phyloP scores from a whole-genome alignment of 495 filamentous ascomycete species.

The Tuber calosporum region DNA sequence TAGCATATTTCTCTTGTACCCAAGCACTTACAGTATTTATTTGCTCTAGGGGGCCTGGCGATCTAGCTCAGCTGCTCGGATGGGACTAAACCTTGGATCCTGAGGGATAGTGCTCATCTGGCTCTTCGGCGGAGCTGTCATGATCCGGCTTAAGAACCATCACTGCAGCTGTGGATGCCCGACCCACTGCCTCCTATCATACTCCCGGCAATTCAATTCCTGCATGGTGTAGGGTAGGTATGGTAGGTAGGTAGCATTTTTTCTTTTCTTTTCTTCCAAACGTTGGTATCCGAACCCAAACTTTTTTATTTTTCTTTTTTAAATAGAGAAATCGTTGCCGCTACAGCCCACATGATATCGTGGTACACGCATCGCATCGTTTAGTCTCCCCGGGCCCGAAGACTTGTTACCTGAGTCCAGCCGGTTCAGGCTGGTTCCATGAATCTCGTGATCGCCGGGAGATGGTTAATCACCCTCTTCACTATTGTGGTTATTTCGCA shows the following conservation, averaged over 20 bases:
- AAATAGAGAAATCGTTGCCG: conserved; percentile 14
- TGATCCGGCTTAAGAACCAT: neutral
- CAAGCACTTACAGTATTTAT: neutral
- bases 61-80: neutral
- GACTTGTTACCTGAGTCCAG: conserved; percentile 9
- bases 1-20: neutral
- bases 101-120: neutral
- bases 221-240: neutral
- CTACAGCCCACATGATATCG: conserved; percentile 21
- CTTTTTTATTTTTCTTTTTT: conserved; percentile 16
- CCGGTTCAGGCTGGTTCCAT: conserved; percentile 13
- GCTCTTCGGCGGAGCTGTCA: neutral
- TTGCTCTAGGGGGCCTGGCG: neutral
- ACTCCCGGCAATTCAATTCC: neutral
- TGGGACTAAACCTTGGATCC: neutral
- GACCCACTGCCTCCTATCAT: neutral
- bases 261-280: conserved; percentile 3
- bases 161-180: neutral
- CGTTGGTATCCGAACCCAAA: conserved; percentile 1
- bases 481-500: neutral
- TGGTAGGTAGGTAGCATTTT: conserved; percentile 4
- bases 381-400: conserved; percentile 19
- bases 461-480: conserved; percentile 23
- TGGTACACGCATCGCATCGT: conserved; percentile 11
- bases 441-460: conserved; percentile 26